Base-by-base conservation (phyloP, 1,284 basidiomycete genomes). In the Volvariella surrecta region DNA sequence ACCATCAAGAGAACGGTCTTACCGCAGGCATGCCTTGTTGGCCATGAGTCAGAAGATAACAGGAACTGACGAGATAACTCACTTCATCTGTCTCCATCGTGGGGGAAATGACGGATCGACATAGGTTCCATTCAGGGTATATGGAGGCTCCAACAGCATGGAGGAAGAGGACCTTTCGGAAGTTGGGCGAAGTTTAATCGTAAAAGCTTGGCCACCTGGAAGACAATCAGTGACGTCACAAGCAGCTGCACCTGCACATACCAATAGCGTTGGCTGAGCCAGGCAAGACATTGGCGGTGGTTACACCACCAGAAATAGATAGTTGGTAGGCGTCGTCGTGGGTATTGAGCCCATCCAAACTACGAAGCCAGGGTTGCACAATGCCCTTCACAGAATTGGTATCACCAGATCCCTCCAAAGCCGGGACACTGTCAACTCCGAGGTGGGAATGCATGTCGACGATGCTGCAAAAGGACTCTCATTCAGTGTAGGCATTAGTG, bases 361-460 rank as follows among this genome's bases (percentile, higher is more conserved):
- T 67, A 18, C 69, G 61, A 41, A 73, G 57, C 69, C 69, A 73
- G 2, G 84, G 80, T 22, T 71, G 61, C 21, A 66, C 61, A 17
- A 67, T 58, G 2, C 66, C 68, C 42, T 67, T 64, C 39, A 54
- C 30, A 18, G 68, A 71, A 45, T 82, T 79, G n/a, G 60, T 62
- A 51, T 82, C 78, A 17, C 54, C 52, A 1, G 73, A 56, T 21
- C 80, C 82, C 1, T 47, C 51, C 2, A 86, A 64, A 0, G 44
- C 54, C 0, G 87, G 86, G 0, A 70, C 55, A 37, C 78, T 70
- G 48, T 74, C 68, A 3, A 87, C 71, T 2, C 84, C 87, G 16
- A 88, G 57, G 54, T 91, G 89, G 2, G 82, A 84, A 59, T 91
- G 86, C 49, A 87, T 64, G 54, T 88, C 83, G 31, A 88, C 74